Evolutionary conservation across 805 yeast genomes (phyloP).

Genomic region (Saccharomycopsis oosterbeekiorum): DNA sequence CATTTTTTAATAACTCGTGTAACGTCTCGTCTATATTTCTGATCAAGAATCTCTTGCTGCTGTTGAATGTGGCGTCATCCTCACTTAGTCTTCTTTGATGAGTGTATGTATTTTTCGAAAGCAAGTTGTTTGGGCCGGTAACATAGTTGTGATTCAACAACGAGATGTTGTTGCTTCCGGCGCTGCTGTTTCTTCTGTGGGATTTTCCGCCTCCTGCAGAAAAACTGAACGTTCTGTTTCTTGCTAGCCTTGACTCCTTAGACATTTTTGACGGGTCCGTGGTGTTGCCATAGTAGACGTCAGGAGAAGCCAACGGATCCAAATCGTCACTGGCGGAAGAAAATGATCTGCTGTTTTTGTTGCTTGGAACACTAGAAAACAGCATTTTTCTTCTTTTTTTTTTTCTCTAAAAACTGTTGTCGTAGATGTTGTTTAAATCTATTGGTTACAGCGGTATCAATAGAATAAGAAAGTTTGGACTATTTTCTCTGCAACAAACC

Average conservation of each 20-base stretch:
- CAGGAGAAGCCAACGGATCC: slow-evolving; percentile 63
- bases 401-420: not conserved
- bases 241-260: slow-evolving; percentile 33
- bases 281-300: slow-evolving; percentile 56
- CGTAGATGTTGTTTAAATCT: not conserved
- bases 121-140: not conserved
- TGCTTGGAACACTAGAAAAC: not conserved
- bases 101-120: not conserved
- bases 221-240: slow-evolving; percentile 39
- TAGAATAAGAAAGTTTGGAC: too few relatives aligned
- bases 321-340: slow-evolving; percentile 36
- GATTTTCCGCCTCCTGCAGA: slow-evolving; percentile 2
- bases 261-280: slow-evolving; percentile 43
- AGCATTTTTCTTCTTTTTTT: not conserved
- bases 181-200: not conserved
- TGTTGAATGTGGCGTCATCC: slow-evolving; percentile 30
- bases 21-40: slow-evolving; percentile 67
- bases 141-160: not conserved
- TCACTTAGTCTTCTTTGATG: slow-evolving; percentile 41
- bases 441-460: too few relatives aligned
- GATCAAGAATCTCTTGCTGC: slow-evolving; percentile 46
- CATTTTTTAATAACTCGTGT: slow-evolving; percentile 55
- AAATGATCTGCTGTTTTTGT: slow-evolving; percentile 26
- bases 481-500: too few relatives aligned
- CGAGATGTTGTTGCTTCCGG: not conserved